These are phyloP conservation scores for Lyophyllum semitale DNA, from an alignment of 768 basidiomycete species.

Conservation along the genomic window DNA sequence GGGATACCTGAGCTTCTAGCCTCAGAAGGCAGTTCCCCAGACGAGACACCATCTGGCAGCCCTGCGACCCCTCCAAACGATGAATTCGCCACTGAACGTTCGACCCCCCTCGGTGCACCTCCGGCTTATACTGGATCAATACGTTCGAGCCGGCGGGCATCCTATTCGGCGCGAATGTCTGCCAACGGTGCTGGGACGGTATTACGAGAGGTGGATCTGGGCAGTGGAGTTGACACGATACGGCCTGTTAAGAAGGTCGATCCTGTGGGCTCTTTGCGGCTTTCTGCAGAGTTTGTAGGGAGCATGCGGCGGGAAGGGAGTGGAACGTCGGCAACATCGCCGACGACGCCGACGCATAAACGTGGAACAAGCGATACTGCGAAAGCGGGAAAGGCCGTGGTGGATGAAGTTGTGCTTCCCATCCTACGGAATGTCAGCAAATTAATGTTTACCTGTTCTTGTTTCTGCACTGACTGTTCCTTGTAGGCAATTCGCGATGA, in stretches of 20 bases:
- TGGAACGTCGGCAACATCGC: slow-evolving; percentile 48
- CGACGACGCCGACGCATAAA: slow-evolving; percentile 47
- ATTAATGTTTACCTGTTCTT: slow-evolving; percentile 6
- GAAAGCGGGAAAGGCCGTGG: slow-evolving; percentile 67
- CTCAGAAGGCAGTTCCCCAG: slow-evolving; percentile 33
- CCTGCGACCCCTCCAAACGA: slow-evolving; percentile 36
- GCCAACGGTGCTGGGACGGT: slow-evolving; percentile 68
- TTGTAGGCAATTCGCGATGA: slow-evolving; percentile 73
- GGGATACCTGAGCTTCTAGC: slow-evolving; percentile 42
- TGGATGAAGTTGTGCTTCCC: slow-evolving; percentile 86
- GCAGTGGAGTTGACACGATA: slow-evolving; percentile 87
- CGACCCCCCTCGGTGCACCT: slow-evolving; percentile 52
- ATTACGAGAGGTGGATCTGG: slow-evolving; percentile 80
- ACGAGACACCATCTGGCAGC: slow-evolving; percentile 46
- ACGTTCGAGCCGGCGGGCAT: slow-evolving; percentile 65
- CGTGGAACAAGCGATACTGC: slow-evolving; percentile 55
- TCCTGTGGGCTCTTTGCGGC: slow-evolving; percentile 67
- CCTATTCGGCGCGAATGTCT: slow-evolving; percentile 75
- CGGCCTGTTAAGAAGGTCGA: slow-evolving; percentile 93
- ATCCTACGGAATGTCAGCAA: slow-evolving; percentile 65
- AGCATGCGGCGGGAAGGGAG: slow-evolving; percentile 62
- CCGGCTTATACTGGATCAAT: slow-evolving; percentile 77
- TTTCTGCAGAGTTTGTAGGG: slow-evolving; percentile 83
- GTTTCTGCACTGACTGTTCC: not conserved
- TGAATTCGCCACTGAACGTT: slow-evolving; percentile 21